Conservation (phyloP, 2,329 filamentous ascomycete genomes). For the Leptographium galeiforme region DNA sequence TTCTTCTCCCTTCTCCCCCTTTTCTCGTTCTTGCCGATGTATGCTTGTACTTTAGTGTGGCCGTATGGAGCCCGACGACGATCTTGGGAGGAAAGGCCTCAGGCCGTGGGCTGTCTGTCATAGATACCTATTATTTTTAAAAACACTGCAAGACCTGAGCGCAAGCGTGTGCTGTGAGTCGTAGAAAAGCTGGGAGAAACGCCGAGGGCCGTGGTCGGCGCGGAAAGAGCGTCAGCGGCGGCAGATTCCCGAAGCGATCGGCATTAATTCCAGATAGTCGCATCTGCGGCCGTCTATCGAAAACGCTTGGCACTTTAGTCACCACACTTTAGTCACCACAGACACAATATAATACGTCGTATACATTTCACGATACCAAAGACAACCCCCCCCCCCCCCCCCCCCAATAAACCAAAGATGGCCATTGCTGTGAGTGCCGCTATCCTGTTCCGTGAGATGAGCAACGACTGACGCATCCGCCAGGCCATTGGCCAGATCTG, state of each 20-base stretch:
- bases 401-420: neutral
- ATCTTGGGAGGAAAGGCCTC: too few relatives aligned
- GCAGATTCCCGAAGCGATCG: too few relatives aligned
- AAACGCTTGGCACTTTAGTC: neutral
- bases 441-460: too few relatives aligned
- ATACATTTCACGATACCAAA: too few relatives aligned
- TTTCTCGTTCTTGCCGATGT: neutral
- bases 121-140: neutral
- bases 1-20: neutral
- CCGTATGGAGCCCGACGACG: neutral
- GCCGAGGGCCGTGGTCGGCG: too few relatives aligned
- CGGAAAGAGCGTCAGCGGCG: neutral
- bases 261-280: too few relatives aligned
- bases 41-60: neutral
- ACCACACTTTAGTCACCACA: neutral
- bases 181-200: neutral
- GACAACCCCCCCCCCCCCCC: too few relatives aligned
- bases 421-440: conserved; percentile 1
- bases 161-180: too few relatives aligned
- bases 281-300: neutral
- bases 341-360: neutral
- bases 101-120: neutral
- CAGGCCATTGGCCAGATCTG: conserved; percentile 85
- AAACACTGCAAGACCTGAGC: too few relatives aligned
- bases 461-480: too few relatives aligned